These are phyloP conservation scores for Phanerochaete sordida DNA, from an alignment of 768 basidiomycete species.

Conservation along the genomic window DNA sequence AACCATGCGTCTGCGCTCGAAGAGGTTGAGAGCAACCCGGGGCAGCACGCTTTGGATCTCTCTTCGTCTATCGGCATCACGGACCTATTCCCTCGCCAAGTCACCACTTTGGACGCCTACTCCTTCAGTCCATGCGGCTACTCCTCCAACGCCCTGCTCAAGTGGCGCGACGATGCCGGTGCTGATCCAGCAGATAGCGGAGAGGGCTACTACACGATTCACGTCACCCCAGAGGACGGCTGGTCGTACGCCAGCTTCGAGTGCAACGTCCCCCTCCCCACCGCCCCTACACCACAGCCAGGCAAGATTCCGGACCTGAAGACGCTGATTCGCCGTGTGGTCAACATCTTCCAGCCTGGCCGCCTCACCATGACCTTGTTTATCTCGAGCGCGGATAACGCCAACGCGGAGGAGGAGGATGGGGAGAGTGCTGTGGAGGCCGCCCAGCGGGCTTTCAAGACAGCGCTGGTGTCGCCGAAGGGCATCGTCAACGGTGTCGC, in stretches of 20 bases:
- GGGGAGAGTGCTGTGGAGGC: constrained; percentile 61
- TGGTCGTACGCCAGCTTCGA: constrained; percentile 99
- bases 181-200: constrained; percentile 33
- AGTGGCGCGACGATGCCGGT: constrained; percentile 45
- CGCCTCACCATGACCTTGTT: constrained; percentile 86
- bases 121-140: constrained; percentile 96
- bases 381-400: constrained; percentile 64
- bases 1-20: constrained; percentile 28
- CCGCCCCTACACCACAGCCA: constrained; percentile 30
- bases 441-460: constrained; percentile 70
- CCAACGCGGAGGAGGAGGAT: constrained; percentile 38
- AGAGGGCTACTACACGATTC: constrained; percentile 97
- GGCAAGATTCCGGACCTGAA: constrained; percentile 67
- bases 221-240: constrained; percentile 96
- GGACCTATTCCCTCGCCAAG: constrained; percentile 71
- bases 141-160: constrained; percentile 86
- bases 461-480: constrained; percentile 45
- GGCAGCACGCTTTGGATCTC: constrained; percentile 53
- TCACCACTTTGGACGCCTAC: constrained; percentile 88
- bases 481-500: constrained; percentile 4
- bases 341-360: constrained; percentile 89
- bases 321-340: constrained; percentile 83
- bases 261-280: constrained; percentile 82
- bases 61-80: constrained; percentile 77
- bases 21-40: constrained; percentile 31